Evolutionary conservation across 2,329 filamentous ascomycete species (phyloP).

Genomic region (Coniochaeta hoffmannii): DNA sequence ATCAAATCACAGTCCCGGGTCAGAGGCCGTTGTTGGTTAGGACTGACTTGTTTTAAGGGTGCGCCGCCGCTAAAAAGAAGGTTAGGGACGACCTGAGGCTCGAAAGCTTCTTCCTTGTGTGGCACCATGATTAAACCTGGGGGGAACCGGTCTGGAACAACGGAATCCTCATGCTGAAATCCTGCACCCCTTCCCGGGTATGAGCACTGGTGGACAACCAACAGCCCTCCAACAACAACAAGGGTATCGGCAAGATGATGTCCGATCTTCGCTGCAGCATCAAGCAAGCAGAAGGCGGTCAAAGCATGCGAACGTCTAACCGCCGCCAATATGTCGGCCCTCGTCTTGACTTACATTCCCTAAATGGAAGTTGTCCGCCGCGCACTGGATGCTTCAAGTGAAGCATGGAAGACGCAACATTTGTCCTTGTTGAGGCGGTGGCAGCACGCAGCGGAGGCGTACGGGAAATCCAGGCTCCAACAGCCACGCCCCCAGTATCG

Average conservation of each 20-base stretch:
- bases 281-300: neutral
- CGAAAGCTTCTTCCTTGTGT: neutral
- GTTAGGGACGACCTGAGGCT: slow-evolving; percentile 2
- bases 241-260: neutral
- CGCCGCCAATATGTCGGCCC: no score
- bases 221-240: neutral
- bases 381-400: neutral
- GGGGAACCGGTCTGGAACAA: neutral
- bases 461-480: no score
- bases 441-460: neutral
- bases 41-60: neutral
- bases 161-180: neutral
- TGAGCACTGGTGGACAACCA: neutral
- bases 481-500: neutral
- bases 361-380: neutral
- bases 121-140: neutral
- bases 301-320: no score
- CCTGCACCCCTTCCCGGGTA: neutral
- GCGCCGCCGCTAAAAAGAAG: neutral
- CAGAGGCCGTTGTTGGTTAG: no score
- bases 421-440: neutral
- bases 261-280: neutral
- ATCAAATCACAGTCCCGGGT: neutral
- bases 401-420: neutral
- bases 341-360: neutral